Conservation (phyloP, 441 rosid species). For the Manihot esculenta region DNA sequence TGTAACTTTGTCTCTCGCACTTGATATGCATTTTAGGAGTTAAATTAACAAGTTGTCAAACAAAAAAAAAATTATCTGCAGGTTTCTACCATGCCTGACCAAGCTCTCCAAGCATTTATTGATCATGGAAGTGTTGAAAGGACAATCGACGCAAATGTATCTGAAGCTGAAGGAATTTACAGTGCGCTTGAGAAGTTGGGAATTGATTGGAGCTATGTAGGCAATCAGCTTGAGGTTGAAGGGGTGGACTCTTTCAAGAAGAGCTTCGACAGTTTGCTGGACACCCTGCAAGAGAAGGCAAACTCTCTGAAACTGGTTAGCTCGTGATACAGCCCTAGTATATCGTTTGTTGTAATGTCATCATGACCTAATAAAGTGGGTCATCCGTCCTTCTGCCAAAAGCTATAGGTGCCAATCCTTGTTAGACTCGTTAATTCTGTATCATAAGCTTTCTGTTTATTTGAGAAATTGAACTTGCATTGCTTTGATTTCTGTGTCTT, state of each 20-base stretch:
- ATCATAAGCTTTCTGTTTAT: conserved; percentile 18
- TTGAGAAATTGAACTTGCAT: not conserved
- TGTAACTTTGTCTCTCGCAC: not conserved
- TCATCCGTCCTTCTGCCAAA: conserved; percentile 25
- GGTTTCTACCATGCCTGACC: conserved; percentile 99
- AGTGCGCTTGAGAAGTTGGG: conserved; percentile 96
- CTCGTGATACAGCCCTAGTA: conserved; percentile 38
- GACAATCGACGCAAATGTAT: conserved; percentile 81
- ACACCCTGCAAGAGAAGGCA: conserved; percentile 92
- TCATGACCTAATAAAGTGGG: conserved; percentile 24
- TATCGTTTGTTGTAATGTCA: conserved; percentile 10
- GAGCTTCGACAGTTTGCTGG: conserved; percentile 91
- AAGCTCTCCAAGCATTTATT: conserved; percentile 84
- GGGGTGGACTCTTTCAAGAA: conserved; percentile 92
- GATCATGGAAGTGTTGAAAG: conserved; percentile 85
- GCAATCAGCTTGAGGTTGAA: conserved; percentile 85
- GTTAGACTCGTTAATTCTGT: conserved; percentile 23
- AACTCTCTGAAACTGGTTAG: conserved; percentile 75
- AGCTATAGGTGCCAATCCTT: not conserved
- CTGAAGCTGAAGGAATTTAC: conserved; percentile 93
- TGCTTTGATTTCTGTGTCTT: not conserved
- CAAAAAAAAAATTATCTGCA: conserved; percentile 24
- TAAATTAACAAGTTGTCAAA: not conserved
- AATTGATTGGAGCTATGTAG: conserved; percentile 82
- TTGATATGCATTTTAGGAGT: not conserved